Percentiles rank a stretch among this genome's conserved stretches.
Evolutionary conservation across 257 asterid species (phyloP).

Genomic region (Scutellaria baicalensis): DNA sequence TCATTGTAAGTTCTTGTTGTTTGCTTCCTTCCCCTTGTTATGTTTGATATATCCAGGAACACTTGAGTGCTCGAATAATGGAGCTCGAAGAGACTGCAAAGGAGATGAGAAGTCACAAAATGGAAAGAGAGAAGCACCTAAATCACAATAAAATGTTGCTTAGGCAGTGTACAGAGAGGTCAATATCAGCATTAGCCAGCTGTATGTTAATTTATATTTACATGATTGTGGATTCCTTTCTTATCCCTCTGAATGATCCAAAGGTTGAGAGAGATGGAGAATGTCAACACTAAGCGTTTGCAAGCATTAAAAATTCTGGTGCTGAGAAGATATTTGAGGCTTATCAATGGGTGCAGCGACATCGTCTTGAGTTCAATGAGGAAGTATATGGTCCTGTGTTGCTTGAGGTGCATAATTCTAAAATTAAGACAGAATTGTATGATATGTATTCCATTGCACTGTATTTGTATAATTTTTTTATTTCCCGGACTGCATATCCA

Average conservation of each 20-base stretch:
- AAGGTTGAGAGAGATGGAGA: slow-evolving; percentile 77
- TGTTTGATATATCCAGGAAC: slow-evolving; percentile 41
- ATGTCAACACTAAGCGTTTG: slow-evolving; percentile 60
- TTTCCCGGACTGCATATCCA: slow-evolving; percentile 23
- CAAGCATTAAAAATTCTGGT: slow-evolving; percentile 62
- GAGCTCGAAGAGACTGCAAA: slow-evolving; percentile 66
- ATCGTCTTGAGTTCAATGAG: slow-evolving; percentile 52
- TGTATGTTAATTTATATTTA: slow-evolving; percentile 6
- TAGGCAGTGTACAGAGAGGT: slow-evolving; percentile 57
- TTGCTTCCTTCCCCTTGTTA: slow-evolving; percentile 17
- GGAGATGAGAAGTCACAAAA: slow-evolving; percentile 49
- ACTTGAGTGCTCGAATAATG: slow-evolving; percentile 42
- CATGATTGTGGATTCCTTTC: slow-evolving; percentile 1
- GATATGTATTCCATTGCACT: not conserved
- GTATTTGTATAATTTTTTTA: slow-evolving; percentile 7
- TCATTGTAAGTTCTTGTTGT: slow-evolving; percentile 1
- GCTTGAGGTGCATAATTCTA: slow-evolving; percentile 63
- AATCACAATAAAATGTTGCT: slow-evolving; percentile 26
- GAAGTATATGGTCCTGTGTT: slow-evolving; percentile 90
- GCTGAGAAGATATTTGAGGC: slow-evolving; percentile 82
- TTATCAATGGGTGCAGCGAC: slow-evolving; percentile 78
- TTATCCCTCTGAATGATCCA: slow-evolving; percentile 6
- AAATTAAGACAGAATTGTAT: not conserved
- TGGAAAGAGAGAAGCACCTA: slow-evolving; percentile 48
- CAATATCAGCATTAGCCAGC: slow-evolving; percentile 8